Evolutionary conservation across 169 alveolate genomes (phyloP), one percentile per base, ranked within the genome.

Genomic region (Haemoproteus tartakovskyi): DNA sequence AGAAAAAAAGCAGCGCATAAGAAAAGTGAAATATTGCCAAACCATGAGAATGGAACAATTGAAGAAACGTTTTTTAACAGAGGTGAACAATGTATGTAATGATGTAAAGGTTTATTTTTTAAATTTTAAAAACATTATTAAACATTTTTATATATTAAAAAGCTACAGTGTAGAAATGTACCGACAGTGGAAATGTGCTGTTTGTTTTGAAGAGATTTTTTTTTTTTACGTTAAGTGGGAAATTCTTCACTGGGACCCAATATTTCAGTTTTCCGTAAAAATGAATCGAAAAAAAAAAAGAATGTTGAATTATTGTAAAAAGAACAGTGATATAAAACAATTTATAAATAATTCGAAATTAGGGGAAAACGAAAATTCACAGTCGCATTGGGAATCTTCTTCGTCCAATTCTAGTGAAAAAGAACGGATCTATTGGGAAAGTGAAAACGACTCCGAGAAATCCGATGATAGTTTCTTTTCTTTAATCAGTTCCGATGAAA

Each of bases 241-340:
- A 11, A 43, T 74, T 18, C 43, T 74, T 5, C 59, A 43, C 59
- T 74, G 84, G 84, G 84, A 74, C 36, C 84, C 84, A 11, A 37
- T 74, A 16, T 74, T 24, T 50, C 84, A 74, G 26, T 74, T 74
- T 19, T 45, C 21, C 9, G 11, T 45, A 19, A 74, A 9, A 5
- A 33, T 5, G 5, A 9, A 33, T 33, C 5, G 43, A 6, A 33
- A 33, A 6, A 57, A 74, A 16, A 11, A 51, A 74, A 21, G 59
- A 74, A 59, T 46, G 14, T 16, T 33, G 6, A 8, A 37, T 45
- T 4, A n/a, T 54, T 9, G 14, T 48, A 33, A 33, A 6, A 33
- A 33, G 9, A 33, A 33, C 9, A 6, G 9, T 33, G 43, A 9
- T 6, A 33, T 5, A 6, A 33, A 33, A 33, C 5, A 33, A 6